Percentiles rank a stretch among this genome's conserved stretches.
These are phyloP conservation scores for Hydrangea macrophylla DNA, from an alignment of 148 eudicot species.

Conservation along the genomic window DNA sequence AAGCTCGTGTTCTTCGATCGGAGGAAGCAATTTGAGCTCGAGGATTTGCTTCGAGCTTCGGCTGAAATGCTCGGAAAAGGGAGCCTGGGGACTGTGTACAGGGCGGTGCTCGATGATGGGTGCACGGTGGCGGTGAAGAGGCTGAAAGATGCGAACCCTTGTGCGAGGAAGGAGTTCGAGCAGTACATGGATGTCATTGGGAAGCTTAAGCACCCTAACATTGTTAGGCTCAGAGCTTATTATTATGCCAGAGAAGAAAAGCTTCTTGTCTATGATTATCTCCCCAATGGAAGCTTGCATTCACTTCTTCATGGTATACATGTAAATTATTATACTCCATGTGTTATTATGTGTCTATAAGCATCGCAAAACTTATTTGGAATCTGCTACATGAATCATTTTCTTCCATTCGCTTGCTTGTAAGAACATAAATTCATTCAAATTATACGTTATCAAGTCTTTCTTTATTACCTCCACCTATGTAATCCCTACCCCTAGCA, in stretches of 20 bases:
- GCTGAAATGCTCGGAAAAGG: conserved; percentile 99
- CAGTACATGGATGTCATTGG: conserved; percentile 93
- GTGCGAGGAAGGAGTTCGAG: conserved; percentile 91
- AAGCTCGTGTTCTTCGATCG: conserved; percentile 73
- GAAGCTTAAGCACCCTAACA: conserved; percentile 69
- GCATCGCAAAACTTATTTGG: too few relatives aligned
- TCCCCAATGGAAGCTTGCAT: conserved; percentile 89
- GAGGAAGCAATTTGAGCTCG: conserved; percentile 77
- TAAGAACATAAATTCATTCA: too few relatives aligned
- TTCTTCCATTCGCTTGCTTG: too few relatives aligned
- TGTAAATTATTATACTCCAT: too few relatives aligned
- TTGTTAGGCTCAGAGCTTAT: conserved; percentile 75
- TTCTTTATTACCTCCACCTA: too few relatives aligned
- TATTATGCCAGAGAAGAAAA: conserved; percentile 91
- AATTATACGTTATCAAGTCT: too few relatives aligned
- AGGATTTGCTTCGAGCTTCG: conserved; percentile 81
- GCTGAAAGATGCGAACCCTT: conserved; percentile 89
- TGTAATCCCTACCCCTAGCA: too few relatives aligned
- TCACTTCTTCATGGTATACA: conserved; percentile 84
- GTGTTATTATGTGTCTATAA: too few relatives aligned
- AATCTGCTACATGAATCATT: too few relatives aligned
- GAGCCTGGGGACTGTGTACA: conserved; percentile 75
- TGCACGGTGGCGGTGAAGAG: conserved; percentile 82
- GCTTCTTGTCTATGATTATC: conserved; percentile 77
- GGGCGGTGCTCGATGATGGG: conserved; percentile 85